A percentile compares a stretch with the other conserved stretches of the same genome.
Evolutionary conservation across 163 green algal genomes (phyloP).

Genomic region (Chlorella variabilis): DNA sequence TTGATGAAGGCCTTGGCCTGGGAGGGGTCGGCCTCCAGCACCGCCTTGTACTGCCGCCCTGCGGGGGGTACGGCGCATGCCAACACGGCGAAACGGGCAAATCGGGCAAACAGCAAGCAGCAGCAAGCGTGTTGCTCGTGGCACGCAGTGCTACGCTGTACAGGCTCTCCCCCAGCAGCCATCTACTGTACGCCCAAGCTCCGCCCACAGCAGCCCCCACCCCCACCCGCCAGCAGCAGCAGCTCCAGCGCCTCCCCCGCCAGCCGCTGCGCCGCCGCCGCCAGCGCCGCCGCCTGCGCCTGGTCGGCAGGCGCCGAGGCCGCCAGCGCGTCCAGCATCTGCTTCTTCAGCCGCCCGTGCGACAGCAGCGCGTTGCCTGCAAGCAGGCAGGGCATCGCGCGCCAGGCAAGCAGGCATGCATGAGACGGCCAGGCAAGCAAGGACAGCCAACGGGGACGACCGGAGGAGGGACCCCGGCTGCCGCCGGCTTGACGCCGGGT

Average conservation of each 20-base stretch:
- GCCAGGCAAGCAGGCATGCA: neutral
- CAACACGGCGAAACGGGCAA: no score
- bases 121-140: neutral
- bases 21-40: conserved; percentile 57
- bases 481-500: no score
- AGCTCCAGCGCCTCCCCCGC: conserved; percentile 63
- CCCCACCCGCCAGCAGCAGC: conserved; percentile 61
- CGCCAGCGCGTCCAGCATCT: conserved; percentile 57
- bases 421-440: neutral
- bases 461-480: no score
- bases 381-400: neutral
- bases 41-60: conserved; percentile 56
- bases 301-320: conserved; percentile 18
- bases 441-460: no score
- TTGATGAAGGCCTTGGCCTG: conserved; percentile 67
- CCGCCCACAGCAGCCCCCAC: neutral
- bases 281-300: conserved; percentile 29
- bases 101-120: no score
- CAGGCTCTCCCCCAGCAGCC: no score
- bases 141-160: no score
- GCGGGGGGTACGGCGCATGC: conserved; percentile 41
- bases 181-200: neutral
- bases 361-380: conserved; percentile 77
- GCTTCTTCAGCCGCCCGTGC: conserved; percentile 64
- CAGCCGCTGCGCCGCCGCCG: conserved; percentile 36